Conservation (phyloP, 192 early-diverging fungal species). For the Thoreauomyces humboldtii region DNA sequence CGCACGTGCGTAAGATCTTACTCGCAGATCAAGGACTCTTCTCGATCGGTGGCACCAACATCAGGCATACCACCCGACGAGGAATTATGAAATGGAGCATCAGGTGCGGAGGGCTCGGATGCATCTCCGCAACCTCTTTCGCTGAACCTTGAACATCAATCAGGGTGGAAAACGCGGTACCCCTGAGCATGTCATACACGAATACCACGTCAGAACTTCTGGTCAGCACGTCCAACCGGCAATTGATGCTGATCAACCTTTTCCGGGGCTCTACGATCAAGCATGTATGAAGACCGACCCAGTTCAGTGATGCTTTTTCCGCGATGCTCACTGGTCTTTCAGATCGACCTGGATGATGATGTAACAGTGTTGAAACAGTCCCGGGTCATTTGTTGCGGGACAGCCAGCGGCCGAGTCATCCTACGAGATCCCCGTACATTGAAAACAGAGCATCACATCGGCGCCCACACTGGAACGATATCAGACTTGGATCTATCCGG, state of each 20-base stretch:
- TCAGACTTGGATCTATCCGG: conserved; percentile 75
- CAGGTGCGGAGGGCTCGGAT: too few relatives aligned
- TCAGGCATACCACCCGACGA: conserved; percentile 30
- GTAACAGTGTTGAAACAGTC: conserved; percentile 57
- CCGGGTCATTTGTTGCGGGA: conserved; percentile 62
- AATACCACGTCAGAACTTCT: conserved; percentile 39
- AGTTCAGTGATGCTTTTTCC: conserved; percentile 51
- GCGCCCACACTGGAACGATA: conserved; percentile 75
- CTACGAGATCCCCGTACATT: conserved; percentile 66
- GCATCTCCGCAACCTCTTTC: too few relatives aligned
- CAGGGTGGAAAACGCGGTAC: too few relatives aligned
- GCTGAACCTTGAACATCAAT: too few relatives aligned
- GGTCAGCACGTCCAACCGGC: conserved; percentile 13
- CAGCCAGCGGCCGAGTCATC: conserved; percentile 60
- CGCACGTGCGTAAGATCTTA: conserved; percentile 65
- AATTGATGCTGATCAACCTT: conserved; percentile 27
- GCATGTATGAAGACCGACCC: conserved; percentile 44
- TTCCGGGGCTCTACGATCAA: conserved; percentile 31
- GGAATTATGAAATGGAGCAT: conserved; percentile 43
- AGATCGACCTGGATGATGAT: conserved; percentile 34
- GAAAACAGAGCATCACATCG: conserved; percentile 59
- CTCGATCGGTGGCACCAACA: conserved; percentile 28
- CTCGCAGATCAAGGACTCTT: conserved; percentile 49
- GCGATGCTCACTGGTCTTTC: conserved; percentile 41
- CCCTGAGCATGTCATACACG: conserved; percentile 29